Base-by-base conservation (phyloP, 2,329 filamentous ascomycete genomes). In the Juglanconis oblonga region DNA sequence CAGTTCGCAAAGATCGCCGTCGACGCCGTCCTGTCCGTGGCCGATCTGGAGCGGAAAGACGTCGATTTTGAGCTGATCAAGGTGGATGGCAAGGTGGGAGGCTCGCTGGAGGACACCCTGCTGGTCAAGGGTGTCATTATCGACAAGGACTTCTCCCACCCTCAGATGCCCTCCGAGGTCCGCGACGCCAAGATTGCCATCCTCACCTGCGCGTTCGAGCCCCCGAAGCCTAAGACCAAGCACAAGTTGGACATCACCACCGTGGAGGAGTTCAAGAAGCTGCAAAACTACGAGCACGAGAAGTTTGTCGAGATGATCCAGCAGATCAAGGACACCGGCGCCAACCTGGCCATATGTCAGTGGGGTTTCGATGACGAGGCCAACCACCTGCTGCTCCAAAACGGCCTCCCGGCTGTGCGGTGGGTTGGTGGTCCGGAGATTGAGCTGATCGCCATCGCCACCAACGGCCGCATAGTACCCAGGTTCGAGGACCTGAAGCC, bases 311-410 rank as follows among this genome's bases (percentile, higher is more conserved):
- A 98, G 80, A 99, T 99, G 95, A 97, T 99, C 69, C 84, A 96
- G 73, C 91, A 97, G 77, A 95, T 99, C 81, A 99, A 99, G 81
- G 91, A 91, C 70, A 96, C 94, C 0, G 95, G 95, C 64, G 95
- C 95, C 66, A 99, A 99, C 79, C 84, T 99, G 63, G 95, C 93
- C 65, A 97, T 99, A 72, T 99, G 95, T 79, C 96, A 99, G 75
- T 99, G 96, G 95, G 95, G 95, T 67, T 99, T 99, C 72, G 95
- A 99, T 73, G 95, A 99, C 72, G 95, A 99, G 79, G 95, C 95
- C 64, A 99, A 99, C 80, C 95, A 99, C 77, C 80, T 99, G 62
- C 85, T 99, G 40, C 87, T 99, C 63, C 96, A 97, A 79, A 98
- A 98, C 82, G 83, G 95, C 71, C 86, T 99, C 8, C 96, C 95